Evolutionary conservation across 2,329 filamentous ascomycete genomes (phyloP).

Genomic region (Pseudocercospora musae): DNA sequence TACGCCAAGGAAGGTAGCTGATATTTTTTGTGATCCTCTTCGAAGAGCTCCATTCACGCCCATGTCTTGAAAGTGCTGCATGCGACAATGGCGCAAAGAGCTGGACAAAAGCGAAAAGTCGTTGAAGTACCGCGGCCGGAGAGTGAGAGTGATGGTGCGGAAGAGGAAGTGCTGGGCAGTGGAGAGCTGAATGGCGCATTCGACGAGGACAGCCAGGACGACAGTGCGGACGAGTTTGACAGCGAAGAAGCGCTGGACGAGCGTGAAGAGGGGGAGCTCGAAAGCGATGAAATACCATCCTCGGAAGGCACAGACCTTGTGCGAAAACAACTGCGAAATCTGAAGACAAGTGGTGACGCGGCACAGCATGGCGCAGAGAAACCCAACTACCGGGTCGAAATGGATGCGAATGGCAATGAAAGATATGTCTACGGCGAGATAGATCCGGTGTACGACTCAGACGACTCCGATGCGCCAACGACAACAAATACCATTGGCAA

Average conservation of each 20-base stretch:
- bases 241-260: constrained; percentile 26
- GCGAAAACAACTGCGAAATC: constrained; percentile 43
- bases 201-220: constrained; percentile 34
- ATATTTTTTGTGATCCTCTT: not conserved
- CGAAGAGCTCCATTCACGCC: not conserved
- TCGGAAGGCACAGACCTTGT: constrained; percentile 42
- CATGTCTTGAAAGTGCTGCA: not conserved
- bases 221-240: constrained; percentile 33
- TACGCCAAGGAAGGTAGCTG: not conserved
- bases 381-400: constrained; percentile 60
- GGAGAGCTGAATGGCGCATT: constrained; percentile 26
- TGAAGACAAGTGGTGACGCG: constrained; percentile 36
- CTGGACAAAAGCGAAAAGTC: constrained; percentile 45
- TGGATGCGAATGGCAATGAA: constrained; percentile 84
- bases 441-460: constrained; percentile 91
- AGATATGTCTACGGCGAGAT: constrained; percentile 94
- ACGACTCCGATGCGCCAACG: constrained; percentile 80
- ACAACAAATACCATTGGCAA: constrained; percentile 89
- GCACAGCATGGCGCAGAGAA: constrained; percentile 28
- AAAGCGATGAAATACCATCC: constrained; percentile 41
- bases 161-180: constrained; percentile 40
- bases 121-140: constrained; percentile 35
- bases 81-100: constrained; percentile 28
- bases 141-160: constrained; percentile 27
- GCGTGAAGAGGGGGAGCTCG: constrained; percentile 30